These are phyloP conservation scores for Ogataea minuta DNA, from an alignment of 805 yeast genomes.

Conservation along the genomic window DNA sequence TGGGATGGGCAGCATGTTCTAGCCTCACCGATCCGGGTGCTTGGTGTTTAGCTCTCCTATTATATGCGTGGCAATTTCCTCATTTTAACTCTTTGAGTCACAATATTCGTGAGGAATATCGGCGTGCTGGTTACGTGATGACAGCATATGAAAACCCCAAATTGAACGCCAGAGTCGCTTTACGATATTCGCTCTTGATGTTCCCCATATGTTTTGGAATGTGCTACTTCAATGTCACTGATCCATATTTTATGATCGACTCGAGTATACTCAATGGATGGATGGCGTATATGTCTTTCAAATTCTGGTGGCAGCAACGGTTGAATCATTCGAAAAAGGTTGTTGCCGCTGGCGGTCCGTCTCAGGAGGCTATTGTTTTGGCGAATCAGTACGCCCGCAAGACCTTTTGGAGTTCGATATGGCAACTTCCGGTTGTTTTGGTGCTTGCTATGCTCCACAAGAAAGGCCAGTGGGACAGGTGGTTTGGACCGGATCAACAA, in stretches of 20 bases:
- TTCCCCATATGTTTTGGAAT: constrained; percentile 89
- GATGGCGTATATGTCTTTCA: constrained; percentile 75
- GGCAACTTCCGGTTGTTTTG: constrained; percentile 88
- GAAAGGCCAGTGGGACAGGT: constrained; percentile 90
- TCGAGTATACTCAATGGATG: constrained; percentile 81
- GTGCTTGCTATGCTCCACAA: constrained; percentile 93
- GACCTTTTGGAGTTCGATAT: constrained; percentile 90
- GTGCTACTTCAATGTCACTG: constrained; percentile 76
- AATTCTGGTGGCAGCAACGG: constrained; percentile 84
- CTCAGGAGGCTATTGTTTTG: constrained; percentile 55
- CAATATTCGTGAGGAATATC: constrained; percentile 82
- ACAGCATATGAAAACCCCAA: constrained; percentile 90
- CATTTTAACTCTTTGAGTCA: constrained; percentile 93
- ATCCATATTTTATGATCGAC: constrained; percentile 76
- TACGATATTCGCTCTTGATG: constrained; percentile 88
- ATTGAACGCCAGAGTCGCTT: constrained; percentile 88
- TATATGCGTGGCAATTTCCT: constrained; percentile 98
- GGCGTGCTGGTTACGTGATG: constrained; percentile 96
- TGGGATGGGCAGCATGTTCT: constrained; percentile 98
- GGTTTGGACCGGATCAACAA: constrained; percentile 34
- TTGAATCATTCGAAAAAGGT: constrained; percentile 47
- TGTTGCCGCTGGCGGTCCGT: constrained; percentile 35
- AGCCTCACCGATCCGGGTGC: constrained; percentile 84
- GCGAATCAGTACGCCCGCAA: constrained; percentile 76
- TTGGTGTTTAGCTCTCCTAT: constrained; percentile 86